Base-by-base conservation (phyloP, 2,329 filamentous ascomycete genomes). In the Trichoderma sp. region DNA sequence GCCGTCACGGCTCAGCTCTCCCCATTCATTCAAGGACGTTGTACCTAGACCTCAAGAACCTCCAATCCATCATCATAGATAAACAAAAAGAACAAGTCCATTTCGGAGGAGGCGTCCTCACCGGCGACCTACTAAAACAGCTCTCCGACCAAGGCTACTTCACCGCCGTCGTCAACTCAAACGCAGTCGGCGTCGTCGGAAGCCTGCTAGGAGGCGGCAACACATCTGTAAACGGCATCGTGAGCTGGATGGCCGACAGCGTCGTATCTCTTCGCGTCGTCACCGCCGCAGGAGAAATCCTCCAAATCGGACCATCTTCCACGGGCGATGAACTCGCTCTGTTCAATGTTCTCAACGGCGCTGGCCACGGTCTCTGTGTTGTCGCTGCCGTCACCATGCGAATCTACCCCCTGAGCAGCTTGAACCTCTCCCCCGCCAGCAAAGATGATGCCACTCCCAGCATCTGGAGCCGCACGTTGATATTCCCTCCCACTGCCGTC, bases 231-330 rank as follows among this genome's bases (percentile, higher is more conserved):
- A 81, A 78, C 33, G 83, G 83, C 1, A 33, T 82, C 6, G 79
- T 83, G 16, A 82, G 84, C 12, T 80, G 83, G 74, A 81, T 82
- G 77, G 79, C 80, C 4, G 84, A 85, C 27, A 78, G 80, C 11
- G 77, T 83, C 8, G 67, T 81, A 1, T 78, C 79, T 0, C 80
- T 83, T 5, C 80, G 80, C 1, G 29, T 85, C 4, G 65, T 84
- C 3, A 81, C 81, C 0, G 77, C 79, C 1, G 31, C 64, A 4
- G 79, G 80, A 0, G 67, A 78, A 0, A 3, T 77, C 0, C 4
- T 80, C 0, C 76, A 80, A 1, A 71, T 82, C 0, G 76, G 71
- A 18, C 27, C 75, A 2, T 75, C 78, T 1, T 81, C 80, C 0
- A 75, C 72, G 0, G 79, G 76, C 1, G 79, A 80, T 2, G 81